These are phyloP conservation scores for Hypoxylon sp. DNA, from an alignment of 2,329 filamentous ascomycete species.

Conservation along the genomic window DNA sequence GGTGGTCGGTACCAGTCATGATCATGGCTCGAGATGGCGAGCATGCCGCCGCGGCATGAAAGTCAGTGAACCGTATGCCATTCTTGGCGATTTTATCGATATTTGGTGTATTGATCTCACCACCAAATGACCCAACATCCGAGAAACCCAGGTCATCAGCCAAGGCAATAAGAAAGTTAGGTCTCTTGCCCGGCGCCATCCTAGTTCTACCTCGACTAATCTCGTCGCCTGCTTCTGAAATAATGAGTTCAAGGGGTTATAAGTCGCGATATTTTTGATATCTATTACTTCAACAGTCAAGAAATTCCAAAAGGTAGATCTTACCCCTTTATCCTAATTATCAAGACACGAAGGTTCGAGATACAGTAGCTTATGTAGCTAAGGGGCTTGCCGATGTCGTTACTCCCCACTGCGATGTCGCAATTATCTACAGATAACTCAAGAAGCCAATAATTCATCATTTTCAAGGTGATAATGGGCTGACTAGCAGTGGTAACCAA, in stretches of 20 bases:
- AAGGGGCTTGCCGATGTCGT: slow-evolving; percentile 20
- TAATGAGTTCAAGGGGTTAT: no score
- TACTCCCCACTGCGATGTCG: slow-evolving; percentile 39
- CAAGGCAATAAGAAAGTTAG: slow-evolving; percentile 68
- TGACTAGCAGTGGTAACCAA: slow-evolving; percentile 8
- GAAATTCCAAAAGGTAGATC: no score
- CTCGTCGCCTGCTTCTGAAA: no score
- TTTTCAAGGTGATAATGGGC: slow-evolving; percentile 13
- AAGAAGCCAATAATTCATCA: slow-evolving; percentile 10
- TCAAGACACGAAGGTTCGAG: no score
- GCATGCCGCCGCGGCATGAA: slow-evolving; percentile 71
- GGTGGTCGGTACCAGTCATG: slow-evolving; percentile 70
- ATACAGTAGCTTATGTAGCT: not conserved
- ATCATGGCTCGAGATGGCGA: slow-evolving; percentile 73
- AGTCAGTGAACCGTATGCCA: slow-evolving; percentile 69
- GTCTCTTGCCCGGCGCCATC: slow-evolving; percentile 49
- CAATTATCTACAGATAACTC: slow-evolving; percentile 17
- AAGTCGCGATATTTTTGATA: no score
- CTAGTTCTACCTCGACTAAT: not conserved
- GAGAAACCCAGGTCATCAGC: slow-evolving; percentile 69
- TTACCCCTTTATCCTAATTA: no score
- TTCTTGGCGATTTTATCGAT: slow-evolving; percentile 61
- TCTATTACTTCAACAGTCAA: no score
- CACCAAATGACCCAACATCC: slow-evolving; percentile 66
- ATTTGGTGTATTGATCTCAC: slow-evolving; percentile 68